Evolutionary conservation across 306 rosid species (phyloP), one percentile per base, ranked within the genome.

Genomic region (Lathyrus aphaca): DNA sequence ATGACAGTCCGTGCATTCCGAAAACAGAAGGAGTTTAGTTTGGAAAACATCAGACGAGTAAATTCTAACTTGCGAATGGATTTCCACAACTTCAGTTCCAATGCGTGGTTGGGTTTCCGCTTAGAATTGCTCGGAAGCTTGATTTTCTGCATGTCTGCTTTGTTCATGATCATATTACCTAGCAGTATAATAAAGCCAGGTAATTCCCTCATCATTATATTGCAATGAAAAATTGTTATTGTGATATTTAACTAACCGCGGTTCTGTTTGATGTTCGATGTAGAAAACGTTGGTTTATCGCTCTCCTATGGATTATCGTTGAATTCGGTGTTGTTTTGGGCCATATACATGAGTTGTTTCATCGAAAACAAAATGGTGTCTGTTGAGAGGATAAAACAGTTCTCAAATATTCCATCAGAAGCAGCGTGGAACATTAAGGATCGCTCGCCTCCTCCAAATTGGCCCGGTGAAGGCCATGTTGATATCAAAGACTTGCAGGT

Each of bases 31-130:
- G 68, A 50, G n/a, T 90, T 94, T 80, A 46, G 64, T 74, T 45
- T 55, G 14, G 92, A 88, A 73, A 94, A 94, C 44, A 30, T 91
- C 32, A 86, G 70, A 35, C 78, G 97, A 15, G 96, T 94, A 29
- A 88, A 94, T 74, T 79, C 68, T 59, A 94, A 88, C 77, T 49
- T 94, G 77, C 74, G 99, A 44, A 88, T 88, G 97, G 96, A 94
- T 75, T 90, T 94, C 87, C 96, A 94, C 86, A 94, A 90, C 80
- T 80, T 74, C 66, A 88, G 97, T 21, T 81, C 99, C 57, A 94
- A 94, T 68, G 99, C 83, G 71, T 94, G 99, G 99, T 77, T 94
- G 77, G 97, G 97, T 40, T 94, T 91, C 78, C 96, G 99, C 39
- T 74, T 89, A 59, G 99, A 94, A 78, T 72, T 86, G 40, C 90